These are phyloP conservation scores for Hemileccinum rubropunctum DNA, from an alignment of 768 basidiomycete genomes.

Conservation along the genomic window DNA sequence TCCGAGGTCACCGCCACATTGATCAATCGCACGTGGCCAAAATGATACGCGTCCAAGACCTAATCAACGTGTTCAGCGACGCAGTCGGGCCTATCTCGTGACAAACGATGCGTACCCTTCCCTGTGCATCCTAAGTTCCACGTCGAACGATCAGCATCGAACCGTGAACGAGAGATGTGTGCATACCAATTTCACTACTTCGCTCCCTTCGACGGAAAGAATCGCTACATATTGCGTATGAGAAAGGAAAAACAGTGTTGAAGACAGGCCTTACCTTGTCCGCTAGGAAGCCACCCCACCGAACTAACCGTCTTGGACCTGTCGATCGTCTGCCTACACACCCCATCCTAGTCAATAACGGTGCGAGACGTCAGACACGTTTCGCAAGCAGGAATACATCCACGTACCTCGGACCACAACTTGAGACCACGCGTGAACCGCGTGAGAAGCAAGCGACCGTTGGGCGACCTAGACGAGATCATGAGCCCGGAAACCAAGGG, in stretches of 20 bases:
- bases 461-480: slow-evolving; percentile 40
- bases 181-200: slow-evolving; percentile 44
- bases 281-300: slow-evolving; percentile 48
- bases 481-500: neutral
- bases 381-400: neutral
- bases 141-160: too few species aligned
- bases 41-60: slow-evolving; percentile 40
- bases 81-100: too few species aligned
- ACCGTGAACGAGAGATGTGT: too few species aligned
- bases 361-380: neutral
- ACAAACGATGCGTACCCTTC: slow-evolving; percentile 28
- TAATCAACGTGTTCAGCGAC: slow-evolving; percentile 3
- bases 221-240: slow-evolving; percentile 33
- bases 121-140: slow-evolving; percentile 38
- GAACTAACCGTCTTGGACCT: slow-evolving; percentile 43
- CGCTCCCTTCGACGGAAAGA: slow-evolving; percentile 48
- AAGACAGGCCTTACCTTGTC: slow-evolving; percentile 36
- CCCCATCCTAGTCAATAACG: slow-evolving; percentile 39
- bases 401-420: slow-evolving; percentile 46
- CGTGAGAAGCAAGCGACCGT: slow-evolving; percentile 42
- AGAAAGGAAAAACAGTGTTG: neutral
- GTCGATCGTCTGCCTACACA: slow-evolving; percentile 48
- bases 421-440: slow-evolving; percentile 48
- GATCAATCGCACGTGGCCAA: slow-evolving; percentile 45
- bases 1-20: slow-evolving; percentile 51